Evolutionary conservation across 306 rosid genomes (phyloP).

Genomic region (Echinosophora koreensis): DNA sequence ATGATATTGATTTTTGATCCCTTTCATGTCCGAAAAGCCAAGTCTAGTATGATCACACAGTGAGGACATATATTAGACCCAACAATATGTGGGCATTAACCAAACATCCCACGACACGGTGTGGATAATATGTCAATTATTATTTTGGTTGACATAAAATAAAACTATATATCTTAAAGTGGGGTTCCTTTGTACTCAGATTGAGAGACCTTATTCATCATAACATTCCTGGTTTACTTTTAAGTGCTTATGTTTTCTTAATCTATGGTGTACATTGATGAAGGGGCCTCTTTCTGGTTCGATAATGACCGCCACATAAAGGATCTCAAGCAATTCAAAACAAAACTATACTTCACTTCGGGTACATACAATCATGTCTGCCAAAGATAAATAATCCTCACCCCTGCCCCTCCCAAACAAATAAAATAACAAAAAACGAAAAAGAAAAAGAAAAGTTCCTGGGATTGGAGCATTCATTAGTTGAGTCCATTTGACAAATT

Average conservation of each 20-base stretch:
- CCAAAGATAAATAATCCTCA: not conserved
- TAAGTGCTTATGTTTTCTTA: constrained; percentile 24
- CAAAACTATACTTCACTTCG: constrained; percentile 39
- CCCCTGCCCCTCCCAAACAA: not conserved
- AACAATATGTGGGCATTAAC: constrained; percentile 45
- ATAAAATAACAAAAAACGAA: not conserved
- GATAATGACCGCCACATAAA: constrained; percentile 37
- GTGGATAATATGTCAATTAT: constrained; percentile 45
- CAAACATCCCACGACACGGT: constrained; percentile 51
- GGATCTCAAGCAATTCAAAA: constrained; percentile 40
- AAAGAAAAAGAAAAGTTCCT: no score
- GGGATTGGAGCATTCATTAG: constrained; percentile 5
- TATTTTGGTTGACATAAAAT: constrained; percentile 47
- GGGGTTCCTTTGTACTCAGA: constrained; percentile 50
- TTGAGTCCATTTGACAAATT: not conserved
- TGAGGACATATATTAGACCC: constrained; percentile 6
- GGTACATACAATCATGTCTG: not conserved
- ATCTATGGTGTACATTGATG: constrained; percentile 31
- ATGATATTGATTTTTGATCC: constrained; percentile 26
- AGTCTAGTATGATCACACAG: constrained; percentile 33
- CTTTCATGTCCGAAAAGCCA: constrained; percentile 38
- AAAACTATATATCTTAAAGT: constrained; percentile 39
- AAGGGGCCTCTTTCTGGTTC: constrained; percentile 37
- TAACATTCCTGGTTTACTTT: constrained; percentile 46
- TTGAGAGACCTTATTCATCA: constrained; percentile 43